Evolutionary conservation across 805 yeast genomes (phyloP).

Genomic region (Metschnikowia koreensis): DNA sequence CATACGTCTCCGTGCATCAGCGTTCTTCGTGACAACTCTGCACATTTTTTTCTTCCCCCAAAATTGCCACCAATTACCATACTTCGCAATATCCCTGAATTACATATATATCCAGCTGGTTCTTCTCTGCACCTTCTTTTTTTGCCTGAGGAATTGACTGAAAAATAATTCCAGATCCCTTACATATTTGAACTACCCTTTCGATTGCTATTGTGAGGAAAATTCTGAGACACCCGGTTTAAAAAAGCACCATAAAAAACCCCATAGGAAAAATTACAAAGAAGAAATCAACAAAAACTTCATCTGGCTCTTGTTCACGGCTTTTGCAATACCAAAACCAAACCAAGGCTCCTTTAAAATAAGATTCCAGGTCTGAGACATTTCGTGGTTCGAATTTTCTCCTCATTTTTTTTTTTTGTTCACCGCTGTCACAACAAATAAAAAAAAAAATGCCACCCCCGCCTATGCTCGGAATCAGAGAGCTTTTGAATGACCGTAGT

Average conservation of each 20-base stretch:
- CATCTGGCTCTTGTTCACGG: too few relatives aligned
- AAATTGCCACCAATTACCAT: not conserved
- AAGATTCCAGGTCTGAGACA: too few relatives aligned
- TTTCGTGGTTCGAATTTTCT: too few relatives aligned
- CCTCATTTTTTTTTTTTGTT: not conserved
- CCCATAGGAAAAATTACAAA: too few relatives aligned
- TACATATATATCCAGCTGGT: not conserved
- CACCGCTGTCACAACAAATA: not conserved
- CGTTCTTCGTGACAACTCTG: slow-evolving; percentile 1
- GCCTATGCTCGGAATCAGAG: slow-evolving; percentile 20
- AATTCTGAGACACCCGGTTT: not conserved
- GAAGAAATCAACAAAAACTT: too few relatives aligned
- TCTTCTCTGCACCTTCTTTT: slow-evolving; percentile 1
- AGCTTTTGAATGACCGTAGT: slow-evolving; percentile 17
- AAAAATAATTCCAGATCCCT: not conserved
- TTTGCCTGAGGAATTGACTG: not conserved
- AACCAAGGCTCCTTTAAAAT: too few relatives aligned
- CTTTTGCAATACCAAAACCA: too few relatives aligned
- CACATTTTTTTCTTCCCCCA: not conserved
- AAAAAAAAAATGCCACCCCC: slow-evolving; percentile 5
- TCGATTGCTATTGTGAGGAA: not conserved
- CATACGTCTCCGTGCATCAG: slow-evolving; percentile 5
- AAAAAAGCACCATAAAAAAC: too few relatives aligned
- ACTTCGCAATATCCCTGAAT: not conserved
- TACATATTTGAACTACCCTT: not conserved